These are phyloP conservation scores for Rubus parviflorus DNA, from an alignment of 306 rosid species.

Conservation along the genomic window DNA sequence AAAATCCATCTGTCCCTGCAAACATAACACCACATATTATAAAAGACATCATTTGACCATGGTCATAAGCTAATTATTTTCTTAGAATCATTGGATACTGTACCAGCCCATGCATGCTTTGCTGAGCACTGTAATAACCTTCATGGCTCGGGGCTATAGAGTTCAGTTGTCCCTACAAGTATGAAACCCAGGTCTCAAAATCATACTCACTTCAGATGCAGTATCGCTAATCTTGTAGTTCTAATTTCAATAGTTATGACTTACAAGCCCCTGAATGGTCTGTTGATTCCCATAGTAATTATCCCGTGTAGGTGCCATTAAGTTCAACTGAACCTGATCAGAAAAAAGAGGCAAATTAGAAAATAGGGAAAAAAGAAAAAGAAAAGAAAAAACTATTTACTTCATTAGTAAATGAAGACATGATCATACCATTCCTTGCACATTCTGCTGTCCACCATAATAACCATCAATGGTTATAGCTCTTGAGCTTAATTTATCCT, in stretches of 20 bases:
- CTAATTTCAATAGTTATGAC: constrained; percentile 27
- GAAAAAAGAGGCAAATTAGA: constrained; percentile 9
- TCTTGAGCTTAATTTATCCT: constrained; percentile 87
- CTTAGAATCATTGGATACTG: constrained; percentile 26
- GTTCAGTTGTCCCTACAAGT: constrained; percentile 80
- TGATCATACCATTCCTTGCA: constrained; percentile 89
- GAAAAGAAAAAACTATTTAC: background rate
- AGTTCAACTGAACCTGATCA: constrained; percentile 66
- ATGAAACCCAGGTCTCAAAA: constrained; percentile 23
- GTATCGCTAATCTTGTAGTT: constrained; percentile 3
- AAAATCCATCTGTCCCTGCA: constrained; percentile 98
- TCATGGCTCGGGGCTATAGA: constrained; percentile 89
- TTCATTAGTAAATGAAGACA: constrained; percentile 18
- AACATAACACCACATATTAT: constrained; percentile 26
- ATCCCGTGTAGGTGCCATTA: constrained; percentile 97
- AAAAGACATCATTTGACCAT: constrained; percentile 23
- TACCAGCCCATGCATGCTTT: constrained; percentile 93
- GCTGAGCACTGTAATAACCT: constrained; percentile 78
- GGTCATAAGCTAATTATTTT: constrained; percentile 25
- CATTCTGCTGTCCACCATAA: constrained; percentile 71
- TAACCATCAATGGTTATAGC: constrained; percentile 81
- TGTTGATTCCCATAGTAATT: constrained; percentile 88
- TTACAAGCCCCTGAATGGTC: constrained; percentile 86
- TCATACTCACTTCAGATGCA: constrained; percentile 10
- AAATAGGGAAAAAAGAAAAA: background rate